Base-by-base conservation (phyloP, 2,329 filamentous ascomycete species). In the Aciculosporium take region DNA sequence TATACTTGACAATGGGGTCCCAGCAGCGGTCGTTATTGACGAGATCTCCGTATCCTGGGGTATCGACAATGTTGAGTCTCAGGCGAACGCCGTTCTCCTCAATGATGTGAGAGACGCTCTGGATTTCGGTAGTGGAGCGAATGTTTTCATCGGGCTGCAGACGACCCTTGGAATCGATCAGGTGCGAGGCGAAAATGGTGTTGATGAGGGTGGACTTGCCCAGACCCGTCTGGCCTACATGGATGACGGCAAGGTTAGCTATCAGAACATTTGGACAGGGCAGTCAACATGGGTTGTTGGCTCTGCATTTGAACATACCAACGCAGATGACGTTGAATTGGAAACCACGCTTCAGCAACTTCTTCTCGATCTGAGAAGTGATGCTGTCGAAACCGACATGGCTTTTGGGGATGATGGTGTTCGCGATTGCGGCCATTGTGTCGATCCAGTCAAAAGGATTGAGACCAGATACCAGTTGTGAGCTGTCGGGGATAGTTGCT, bases 1-100 rank as follows among this genome's bases (percentile, higher is more conserved):
- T 98, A 70, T 98, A 98, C 74, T 98, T 98, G 74, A 98, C 89
- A 63, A 98, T 98, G 49, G 91, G 91, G 62, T 98, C 91, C 91
- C 91, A 98, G 80, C 91, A 98, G 75, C 91, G 84, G 71, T 98
- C 91, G 67, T 98, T 98, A 78, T 98, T 98, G 67, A 98, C 91
- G 60, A 95, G 79, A 59, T 98, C 91, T 59, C 91, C 91, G 59
- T 98, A 98, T 50, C 91, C 91, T 49, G 91, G 91, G 49, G 91
- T 98, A 63, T 98, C 91, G 58, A 98, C 91, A 59, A 98, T 98
- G 77, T 96, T 98, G 59, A 98, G 74, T 56, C 91, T 79, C 58
- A 98, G 80, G 60, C 91, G 88, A 53, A 98, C 91, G 54, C 91
- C 91, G 63, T 98, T 98, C 72, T 98, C 91, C 74, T 98, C 91